phyloP scores from a whole-genome alignment of 257 asterid genomes.

The Pogostemon cablin region DNA sequence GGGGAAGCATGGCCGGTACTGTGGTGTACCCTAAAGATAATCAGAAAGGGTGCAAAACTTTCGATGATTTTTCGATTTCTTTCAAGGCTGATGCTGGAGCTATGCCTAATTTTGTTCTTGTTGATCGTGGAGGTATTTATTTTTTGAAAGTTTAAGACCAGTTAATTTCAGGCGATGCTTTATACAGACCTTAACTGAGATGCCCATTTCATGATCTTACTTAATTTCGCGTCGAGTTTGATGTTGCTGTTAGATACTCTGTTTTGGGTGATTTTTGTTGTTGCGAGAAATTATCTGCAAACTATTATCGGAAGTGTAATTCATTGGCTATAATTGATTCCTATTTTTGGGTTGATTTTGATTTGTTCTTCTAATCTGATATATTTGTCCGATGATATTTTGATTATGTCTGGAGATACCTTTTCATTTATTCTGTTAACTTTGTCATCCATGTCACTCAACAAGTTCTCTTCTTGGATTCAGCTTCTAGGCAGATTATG shows the following conservation, averaged over 20 bases:
- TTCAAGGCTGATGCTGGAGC: slow-evolving; percentile 80
- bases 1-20: slow-evolving; percentile 94
- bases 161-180: not conserved
- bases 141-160: not conserved
- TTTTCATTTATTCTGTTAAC: slow-evolving; percentile 28
- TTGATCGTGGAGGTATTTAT: slow-evolving; percentile 91
- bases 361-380: not conserved
- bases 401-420: slow-evolving; percentile 20
- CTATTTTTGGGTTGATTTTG: slow-evolving; percentile 29
- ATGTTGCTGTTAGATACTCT: slow-evolving; percentile 7
- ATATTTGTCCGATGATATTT: slow-evolving; percentile 12
- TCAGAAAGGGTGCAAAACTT: slow-evolving; percentile 69
- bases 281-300: not conserved
- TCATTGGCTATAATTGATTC: slow-evolving; percentile 6
- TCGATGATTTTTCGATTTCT: slow-evolving; percentile 65
- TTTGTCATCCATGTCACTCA: not conserved
- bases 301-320: slow-evolving; percentile 4
- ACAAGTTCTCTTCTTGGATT: slow-evolving; percentile 22
- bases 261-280: not conserved
- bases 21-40: slow-evolving; percentile 73
- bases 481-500: not conserved
- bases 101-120: slow-evolving; percentile 77
- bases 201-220: slow-evolving; percentile 20
- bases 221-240: slow-evolving; percentile 10
- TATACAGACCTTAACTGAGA: not conserved